Conservation (phyloP, 257 asterid genomes). For the Solanum chaucha region DNA sequence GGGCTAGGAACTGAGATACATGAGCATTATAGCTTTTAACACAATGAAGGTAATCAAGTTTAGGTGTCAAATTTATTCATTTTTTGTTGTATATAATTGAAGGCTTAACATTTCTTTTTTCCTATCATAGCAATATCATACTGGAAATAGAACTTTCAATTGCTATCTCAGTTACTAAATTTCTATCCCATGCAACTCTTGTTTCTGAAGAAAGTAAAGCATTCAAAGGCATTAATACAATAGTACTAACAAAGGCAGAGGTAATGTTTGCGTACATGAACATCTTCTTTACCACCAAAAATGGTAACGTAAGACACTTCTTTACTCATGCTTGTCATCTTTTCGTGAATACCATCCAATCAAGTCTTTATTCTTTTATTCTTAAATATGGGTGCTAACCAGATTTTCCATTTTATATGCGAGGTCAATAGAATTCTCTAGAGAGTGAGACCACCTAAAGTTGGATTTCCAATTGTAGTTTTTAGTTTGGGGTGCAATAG, state of each 20-base stretch:
- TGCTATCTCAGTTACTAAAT: neutral
- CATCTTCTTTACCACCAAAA: neutral
- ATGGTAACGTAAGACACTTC: neutral
- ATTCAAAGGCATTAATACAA: neutral
- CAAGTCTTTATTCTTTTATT: too few species aligned
- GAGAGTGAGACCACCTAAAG: too few species aligned
- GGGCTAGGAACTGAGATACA: slow-evolving; percentile 14
- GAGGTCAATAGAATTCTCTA: too few species aligned
- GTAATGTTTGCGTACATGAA: neutral
- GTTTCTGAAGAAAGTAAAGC: neutral
- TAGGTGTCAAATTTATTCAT: slow-evolving; percentile 13
- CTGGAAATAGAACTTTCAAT: neutral
- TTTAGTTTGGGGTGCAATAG: too few species aligned
- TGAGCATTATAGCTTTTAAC: slow-evolving; percentile 16
- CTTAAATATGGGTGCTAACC: too few species aligned
- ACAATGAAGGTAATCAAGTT: neutral
- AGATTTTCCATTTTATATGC: too few species aligned
- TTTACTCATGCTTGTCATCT: neutral
- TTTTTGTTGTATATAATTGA: slow-evolving; percentile 14
- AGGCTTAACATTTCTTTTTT: too few species aligned
- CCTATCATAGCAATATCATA: neutral
- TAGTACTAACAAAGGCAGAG: neutral
- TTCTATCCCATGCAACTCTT: neutral
- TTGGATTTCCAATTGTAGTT: too few species aligned
- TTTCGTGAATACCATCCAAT: too few species aligned